phyloP scores from a whole-genome alignment of 805 yeast species.

The Wickerhamomyces strasburgensis region DNA sequence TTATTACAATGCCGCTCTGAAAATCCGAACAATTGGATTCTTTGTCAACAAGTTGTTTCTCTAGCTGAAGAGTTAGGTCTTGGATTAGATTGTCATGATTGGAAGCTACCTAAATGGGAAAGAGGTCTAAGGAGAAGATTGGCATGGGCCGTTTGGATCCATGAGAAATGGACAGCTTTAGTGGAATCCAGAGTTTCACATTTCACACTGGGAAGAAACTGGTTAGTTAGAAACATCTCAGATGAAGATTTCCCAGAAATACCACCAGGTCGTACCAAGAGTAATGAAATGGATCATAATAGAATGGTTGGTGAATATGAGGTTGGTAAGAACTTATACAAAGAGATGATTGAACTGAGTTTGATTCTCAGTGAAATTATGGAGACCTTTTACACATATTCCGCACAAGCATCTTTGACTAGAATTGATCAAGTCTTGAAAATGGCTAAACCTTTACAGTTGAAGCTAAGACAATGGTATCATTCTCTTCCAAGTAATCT shows the following conservation, averaged over 20 bases:
- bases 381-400: constrained; percentile 66
- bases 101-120: constrained; percentile 97
- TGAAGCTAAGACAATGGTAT: constrained; percentile 69
- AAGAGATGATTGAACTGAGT: constrained; percentile 60
- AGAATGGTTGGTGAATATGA: constrained; percentile 47
- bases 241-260: constrained; percentile 77
- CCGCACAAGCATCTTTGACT: constrained; percentile 50
- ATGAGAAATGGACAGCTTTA: constrained; percentile 86
- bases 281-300: constrained; percentile 19
- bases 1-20: constrained; percentile 56
- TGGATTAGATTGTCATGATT: constrained; percentile 82
- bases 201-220: constrained; percentile 61
- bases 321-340: constrained; percentile 65
- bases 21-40: constrained; percentile 73
- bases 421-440: constrained; percentile 65
- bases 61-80: constrained; percentile 87
- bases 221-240: constrained; percentile 68
- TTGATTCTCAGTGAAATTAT: constrained; percentile 67
- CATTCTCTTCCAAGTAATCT: constrained; percentile 61
- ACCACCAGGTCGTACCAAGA: constrained; percentile 29
- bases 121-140: constrained; percentile 78
- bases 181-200: constrained; percentile 85
- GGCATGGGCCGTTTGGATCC: constrained; percentile 94
- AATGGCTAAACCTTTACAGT: constrained; percentile 76
- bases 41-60: constrained; percentile 83